Evolutionary conservation across 2,329 filamentous ascomycete species (phyloP), one percentile per base, ranked within the genome.

Genomic region (Xylaria sp.): DNA sequence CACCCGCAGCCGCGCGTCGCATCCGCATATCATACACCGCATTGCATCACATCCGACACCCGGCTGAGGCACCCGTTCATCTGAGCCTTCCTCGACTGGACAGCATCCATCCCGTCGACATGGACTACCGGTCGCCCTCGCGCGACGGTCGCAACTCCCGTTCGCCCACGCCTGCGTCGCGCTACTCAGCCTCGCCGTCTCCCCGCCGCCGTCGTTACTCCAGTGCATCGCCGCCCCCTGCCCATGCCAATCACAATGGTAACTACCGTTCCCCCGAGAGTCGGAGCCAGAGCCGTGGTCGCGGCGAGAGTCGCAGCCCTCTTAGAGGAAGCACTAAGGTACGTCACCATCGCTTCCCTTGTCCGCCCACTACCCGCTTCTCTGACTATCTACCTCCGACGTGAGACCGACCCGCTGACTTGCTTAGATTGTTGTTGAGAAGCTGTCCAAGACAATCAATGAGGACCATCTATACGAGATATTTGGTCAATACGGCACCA

Each of bases 371-470:
- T 2, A n/a, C 14, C 42, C 42, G n/a, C 2, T 47, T 14, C 32
- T 30, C 53, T 4, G 19, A 14, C 19, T 42, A 11, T 5, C 5
- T 27, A 3, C 4, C 30, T 21, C 27, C 30, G 6, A 36, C 2
- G n/a, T 45, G 9, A 63, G 34, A 48, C 54, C 32, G 34, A 21
- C 27, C 14, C 63, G 48, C 61, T 65, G 55, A 71, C 47, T 32
- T 50, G 3, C 32, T 11, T 75, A 98, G 93, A 94, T 99, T 78
- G 93, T 99, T 19, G 92, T 99, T 55, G 96, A 99, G 81, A 94
- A 97, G 71, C 85, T 99, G 76, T 97, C 95, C 3, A 97, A 97
- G 80, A 98, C 97, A 76, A 91, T 99, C 74, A 97, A 93, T 67
- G 93, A 95, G 78, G 88, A 88, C 19, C 96, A 99, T 76, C 84